These are phyloP conservation scores for Ambrosia trifida DNA, from an alignment of 129 eudicot genomes.

Conservation along the genomic window DNA sequence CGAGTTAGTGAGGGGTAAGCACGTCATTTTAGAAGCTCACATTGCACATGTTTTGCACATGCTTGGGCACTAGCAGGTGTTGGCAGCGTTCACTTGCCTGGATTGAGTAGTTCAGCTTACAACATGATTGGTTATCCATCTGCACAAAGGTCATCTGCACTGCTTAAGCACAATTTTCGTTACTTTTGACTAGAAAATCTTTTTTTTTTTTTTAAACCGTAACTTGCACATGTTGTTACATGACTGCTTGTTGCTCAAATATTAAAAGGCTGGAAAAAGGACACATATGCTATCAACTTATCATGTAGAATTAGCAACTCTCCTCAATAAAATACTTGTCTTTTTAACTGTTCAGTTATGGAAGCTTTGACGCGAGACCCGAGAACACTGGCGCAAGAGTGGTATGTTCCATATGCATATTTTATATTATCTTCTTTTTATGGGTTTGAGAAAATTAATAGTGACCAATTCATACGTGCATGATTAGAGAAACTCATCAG, in stretches of 20 bases:
- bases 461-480: neutral
- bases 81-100: constrained; percentile 97
- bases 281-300: constrained; percentile 13
- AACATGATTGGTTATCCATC: constrained; percentile 96
- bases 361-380: constrained; percentile 48
- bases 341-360: constrained; percentile 47
- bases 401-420: constrained; percentile 39
- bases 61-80: constrained; percentile 99
- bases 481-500: constrained; percentile 44
- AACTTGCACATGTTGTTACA: constrained; percentile 40
- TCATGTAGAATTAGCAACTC: neutral
- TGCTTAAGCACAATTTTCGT: constrained; percentile 73
- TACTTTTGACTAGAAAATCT: constrained; percentile 35
- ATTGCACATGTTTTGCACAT: constrained; percentile 94
- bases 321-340: constrained; percentile 24
- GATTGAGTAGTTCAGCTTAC: constrained; percentile 98
- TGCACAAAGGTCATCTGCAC: constrained; percentile 99
- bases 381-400: constrained; percentile 41
- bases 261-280: constrained; percentile 36
- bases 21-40: constrained; percentile 81
- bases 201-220: constrained; percentile 29
- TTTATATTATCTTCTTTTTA: neutral
- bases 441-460: neutral
- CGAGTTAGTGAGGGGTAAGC: constrained; percentile 60
- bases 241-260: constrained; percentile 48